phyloP scores from a whole-genome alignment of 2,329 filamentous ascomycete genomes.

The Colletotrichum siamense region DNA sequence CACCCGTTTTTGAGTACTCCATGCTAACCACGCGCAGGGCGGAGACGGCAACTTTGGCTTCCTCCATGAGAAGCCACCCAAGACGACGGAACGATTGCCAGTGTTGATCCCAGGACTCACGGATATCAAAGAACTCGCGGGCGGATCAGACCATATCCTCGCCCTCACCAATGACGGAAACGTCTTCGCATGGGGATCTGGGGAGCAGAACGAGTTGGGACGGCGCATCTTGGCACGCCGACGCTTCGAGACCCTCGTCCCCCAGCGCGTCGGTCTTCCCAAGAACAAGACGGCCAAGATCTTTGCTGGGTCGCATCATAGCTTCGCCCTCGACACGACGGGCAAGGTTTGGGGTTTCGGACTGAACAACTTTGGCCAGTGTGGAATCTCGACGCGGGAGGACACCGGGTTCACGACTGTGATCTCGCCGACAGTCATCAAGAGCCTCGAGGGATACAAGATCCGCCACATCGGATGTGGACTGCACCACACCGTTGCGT shows the following conservation, averaged over 20 bases:
- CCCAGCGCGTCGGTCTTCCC: slow-evolving; percentile 34
- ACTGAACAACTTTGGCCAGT: slow-evolving; percentile 74
- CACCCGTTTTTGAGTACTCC: background rate
- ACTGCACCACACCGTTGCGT: slow-evolving; percentile 65
- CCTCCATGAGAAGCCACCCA: slow-evolving; percentile 35
- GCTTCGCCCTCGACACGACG: slow-evolving; percentile 69
- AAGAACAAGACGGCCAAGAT: slow-evolving; percentile 37
- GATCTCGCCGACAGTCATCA: slow-evolving; percentile 58
- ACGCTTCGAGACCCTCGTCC: slow-evolving; percentile 51
- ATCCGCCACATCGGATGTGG: slow-evolving; percentile 68
- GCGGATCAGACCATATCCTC: slow-evolving; percentile 62
- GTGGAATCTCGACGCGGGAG: slow-evolving; percentile 52
- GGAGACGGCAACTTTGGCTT: slow-evolving; percentile 58
- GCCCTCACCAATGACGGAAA: slow-evolving; percentile 55
- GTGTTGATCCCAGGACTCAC: slow-evolving; percentile 55
- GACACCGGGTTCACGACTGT: slow-evolving; percentile 40
- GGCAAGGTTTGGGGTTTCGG: slow-evolving; percentile 75
- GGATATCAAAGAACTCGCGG: slow-evolving; percentile 56
- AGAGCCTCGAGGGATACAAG: slow-evolving; percentile 56
- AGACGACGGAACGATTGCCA: slow-evolving; percentile 43
- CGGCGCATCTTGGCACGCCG: slow-evolving; percentile 57
- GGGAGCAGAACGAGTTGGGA: slow-evolving; percentile 48
- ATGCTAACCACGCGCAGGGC: slow-evolving; percentile 25
- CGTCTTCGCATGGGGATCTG: slow-evolving; percentile 63
- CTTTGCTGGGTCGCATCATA: slow-evolving; percentile 69